Evolutionary conservation across 1,284 basidiomycete species (phyloP), one percentile per base, ranked within the genome.

Genomic region (Wallemia hederae): DNA sequence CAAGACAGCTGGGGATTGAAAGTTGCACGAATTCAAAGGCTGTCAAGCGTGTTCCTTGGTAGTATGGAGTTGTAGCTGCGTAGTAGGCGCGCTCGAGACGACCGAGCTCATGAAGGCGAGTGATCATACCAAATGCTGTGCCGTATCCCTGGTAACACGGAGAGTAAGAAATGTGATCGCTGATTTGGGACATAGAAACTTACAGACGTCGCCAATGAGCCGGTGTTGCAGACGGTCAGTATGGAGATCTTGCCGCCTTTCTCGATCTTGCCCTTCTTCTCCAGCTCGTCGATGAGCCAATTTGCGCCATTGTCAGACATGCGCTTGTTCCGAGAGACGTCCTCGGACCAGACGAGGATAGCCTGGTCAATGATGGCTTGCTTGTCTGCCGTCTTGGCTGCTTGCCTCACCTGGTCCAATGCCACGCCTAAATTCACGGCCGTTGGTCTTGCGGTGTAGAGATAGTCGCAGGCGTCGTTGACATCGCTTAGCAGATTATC

Each of bases 111-210:
- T 85, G 80, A 1, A 92, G 76, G 64, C 85, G 80, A 1, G 87
- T 90, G 68, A 94, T 91, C 63, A 92, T 75, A n/a, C 89, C 89
- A 14, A 94, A 73, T 1, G 89, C 89, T 0, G 89, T 94, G 24
- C 89, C 89, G 70, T 91, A 91, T 25, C 88, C 89, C 86, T 88
- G 63, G 28, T 29, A 27, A 61, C 62, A 63, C 1, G 31, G 28
- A 59, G 62, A 25, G 61, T 57, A 61, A 61, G 49, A 59, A 55
- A 19, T 22, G 55, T 3, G 15, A 55, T 11, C 33, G 26, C 7
- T 22, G 11, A 5, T 7, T 3, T 59, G 25, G 0, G 14, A 26
- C 19, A 59, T 5, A 26, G 1, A 2, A 58, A 72, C 81, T 63
- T 65, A 88, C 86, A 39, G 86, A 89, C 22, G 88, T 92, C 1